These are phyloP conservation scores for Candida boleticola DNA, from an alignment of 805 yeast genomes.

Conservation along the genomic window DNA sequence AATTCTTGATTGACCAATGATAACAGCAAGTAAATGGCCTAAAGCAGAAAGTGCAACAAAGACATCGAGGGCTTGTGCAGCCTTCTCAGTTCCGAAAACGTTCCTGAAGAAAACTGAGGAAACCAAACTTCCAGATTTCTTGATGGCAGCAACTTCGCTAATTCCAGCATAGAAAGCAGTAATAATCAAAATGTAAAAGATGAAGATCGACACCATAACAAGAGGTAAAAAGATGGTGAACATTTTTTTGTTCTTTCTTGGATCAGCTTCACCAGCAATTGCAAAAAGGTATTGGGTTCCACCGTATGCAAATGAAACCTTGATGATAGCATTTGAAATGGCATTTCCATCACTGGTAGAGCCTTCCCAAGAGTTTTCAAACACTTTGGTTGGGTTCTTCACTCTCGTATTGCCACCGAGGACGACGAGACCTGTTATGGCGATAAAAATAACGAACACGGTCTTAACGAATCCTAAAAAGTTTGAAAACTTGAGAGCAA, in stretches of 20 bases:
- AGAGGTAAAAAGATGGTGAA: slow-evolving; percentile 28
- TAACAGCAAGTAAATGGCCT: slow-evolving; percentile 27
- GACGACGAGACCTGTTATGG: slow-evolving; percentile 34
- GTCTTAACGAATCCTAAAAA: slow-evolving; percentile 35
- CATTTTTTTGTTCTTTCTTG: slow-evolving; percentile 23
- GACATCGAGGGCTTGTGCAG: slow-evolving; percentile 21
- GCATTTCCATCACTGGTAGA: slow-evolving; percentile 42
- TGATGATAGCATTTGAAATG: slow-evolving; percentile 43
- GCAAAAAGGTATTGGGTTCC: slow-evolving; percentile 41
- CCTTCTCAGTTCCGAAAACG: slow-evolving; percentile 27
- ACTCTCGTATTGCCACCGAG: slow-evolving; percentile 35
- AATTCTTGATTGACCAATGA: slow-evolving; percentile 29
- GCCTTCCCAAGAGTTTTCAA: slow-evolving; percentile 37
- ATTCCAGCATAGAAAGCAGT: slow-evolving; percentile 35
- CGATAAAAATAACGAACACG: slow-evolving; percentile 29
- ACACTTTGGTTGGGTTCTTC: slow-evolving; percentile 29
- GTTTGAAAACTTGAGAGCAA: slow-evolving; percentile 28
- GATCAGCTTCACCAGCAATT: slow-evolving; percentile 30
- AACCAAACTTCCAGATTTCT: slow-evolving; percentile 26
- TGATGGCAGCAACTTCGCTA: slow-evolving; percentile 17
- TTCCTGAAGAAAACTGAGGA: slow-evolving; percentile 28
- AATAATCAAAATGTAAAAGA: slow-evolving; percentile 29
- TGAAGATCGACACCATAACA: slow-evolving; percentile 27
- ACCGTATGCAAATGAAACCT: slow-evolving; percentile 42
- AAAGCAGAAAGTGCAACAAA: slow-evolving; percentile 31